Base-by-base conservation (phyloP, 495 filamentous ascomycete species). In the Chaetomidium leptoderma region DNA sequence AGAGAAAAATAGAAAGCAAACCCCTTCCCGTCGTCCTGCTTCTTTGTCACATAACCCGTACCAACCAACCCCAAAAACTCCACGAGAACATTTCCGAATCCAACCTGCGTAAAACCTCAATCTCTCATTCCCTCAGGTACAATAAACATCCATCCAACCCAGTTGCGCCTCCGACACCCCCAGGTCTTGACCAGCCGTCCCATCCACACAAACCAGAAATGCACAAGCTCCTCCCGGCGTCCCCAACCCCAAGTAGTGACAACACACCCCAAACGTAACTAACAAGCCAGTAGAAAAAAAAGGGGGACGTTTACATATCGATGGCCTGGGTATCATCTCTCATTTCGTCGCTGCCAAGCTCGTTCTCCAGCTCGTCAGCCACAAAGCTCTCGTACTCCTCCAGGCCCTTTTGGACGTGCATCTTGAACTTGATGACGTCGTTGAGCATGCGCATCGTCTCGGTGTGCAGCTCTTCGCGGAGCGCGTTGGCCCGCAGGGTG, bases 381-480 rank as follows among this genome's bases (percentile, higher is more conserved):
- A 93, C 89, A 67, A 96, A 95, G 48, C 82, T 85, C 71, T 97
- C 92, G 69, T 95, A 96, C 65, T 91, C 89, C 70, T 96, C 91
- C 35, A 98, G 75, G 53, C 83, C 85, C 72, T 89, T 89, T 71
- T 97, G 93, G 44, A 98, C 80, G 68, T 97, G 93, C 55, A 97
- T 86, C 76, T 98, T 98, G 85, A 98, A 98, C 63, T 91, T 91
- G 76, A 97, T 95, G 68, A 97, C 86, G 66, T 97, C 92, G 74
- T 96, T 95, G 61, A 98, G 74, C 84, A 97, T 92, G 60, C 86
- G 88, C 76, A 96, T 95, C 57, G 96, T 89, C 70, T 96, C 93
- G 13, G 91, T 95, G 66, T 98, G 93, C 16, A 98, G 76, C 67
- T 96, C 91, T 72, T 98, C 93, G 32, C 93, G 85, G 27, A 96